Evolutionary conservation across 2,329 filamentous ascomycete genomes (phyloP), one percentile per base, ranked within the genome.

Genomic region (Diaporthe australafricana): DNA sequence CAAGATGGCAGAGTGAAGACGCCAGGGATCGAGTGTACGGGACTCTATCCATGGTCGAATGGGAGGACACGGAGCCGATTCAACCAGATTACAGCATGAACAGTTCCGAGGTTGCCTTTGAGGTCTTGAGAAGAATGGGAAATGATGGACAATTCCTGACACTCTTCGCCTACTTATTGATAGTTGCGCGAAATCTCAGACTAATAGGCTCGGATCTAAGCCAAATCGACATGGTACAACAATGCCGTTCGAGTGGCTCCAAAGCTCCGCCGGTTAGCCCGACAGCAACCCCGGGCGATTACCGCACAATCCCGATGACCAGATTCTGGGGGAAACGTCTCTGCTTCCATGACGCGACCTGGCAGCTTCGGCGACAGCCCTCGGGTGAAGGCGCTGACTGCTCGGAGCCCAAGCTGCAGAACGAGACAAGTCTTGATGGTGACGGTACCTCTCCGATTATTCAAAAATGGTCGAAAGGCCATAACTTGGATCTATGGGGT

Each of bases 11-110:
- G 3, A 48, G 71, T 38, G 40, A 50, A 14, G 71, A 72, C n/a
- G 35, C 16, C 5, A 60, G 71, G 22, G 60, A 72, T 25, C 62
- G 30, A 12, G 32, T 72, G 1, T 72, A 60, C 16, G 68, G 60
- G 1, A 17, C 50, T 25, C 12, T 70, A 12, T 32, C 68, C 0
- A 53, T 38, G 25, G 22, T 68, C 27, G 20, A 62, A 5, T 70
- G 68, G 68, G 4, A 16, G 1, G 27, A 22, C 8, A 2, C 16
- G 27, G 3, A 45, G 5, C 68, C 68, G 11, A 65, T 67, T 8
- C 30, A 20, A 2, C 67, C 68, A 20, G 53, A 72, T 6, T 72
- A 70, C n/a, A 9, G 5, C 3, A 60, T 27, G 30, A 56, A 65
- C 32, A 20, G 12, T 17, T 47, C 65, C 12, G 56, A 52, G 5